Evolutionary conservation across 2,329 filamentous ascomycete species (phyloP).

Genomic region (Neofusicoccum sp.): DNA sequence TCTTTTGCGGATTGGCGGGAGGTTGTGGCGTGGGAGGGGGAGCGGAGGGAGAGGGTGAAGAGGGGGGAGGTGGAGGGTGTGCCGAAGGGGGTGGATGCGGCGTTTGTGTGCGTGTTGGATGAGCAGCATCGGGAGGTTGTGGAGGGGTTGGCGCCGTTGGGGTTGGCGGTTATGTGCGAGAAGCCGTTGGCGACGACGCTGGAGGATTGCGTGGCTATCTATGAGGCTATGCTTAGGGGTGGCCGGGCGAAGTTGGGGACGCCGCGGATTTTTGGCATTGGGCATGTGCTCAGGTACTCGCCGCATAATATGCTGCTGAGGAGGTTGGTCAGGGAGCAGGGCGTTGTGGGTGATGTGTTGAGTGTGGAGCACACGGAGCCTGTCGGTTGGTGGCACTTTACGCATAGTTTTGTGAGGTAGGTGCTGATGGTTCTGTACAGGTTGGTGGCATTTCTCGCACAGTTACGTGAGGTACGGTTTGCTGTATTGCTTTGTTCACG

Average conservation of each 20-base stretch:
- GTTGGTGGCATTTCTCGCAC: conserved; percentile 90
- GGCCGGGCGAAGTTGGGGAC: conserved; percentile 26
- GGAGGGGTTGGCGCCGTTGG: conserved; percentile 64
- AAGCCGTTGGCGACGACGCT: conserved; percentile 86
- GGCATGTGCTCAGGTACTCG: conserved; percentile 90
- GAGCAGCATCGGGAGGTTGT: conserved; percentile 84
- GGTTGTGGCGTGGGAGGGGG: conserved; percentile 70
- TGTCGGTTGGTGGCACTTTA: conserved; percentile 93
- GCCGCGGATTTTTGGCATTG: conserved; percentile 73
- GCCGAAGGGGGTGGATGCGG: conserved; percentile 48
- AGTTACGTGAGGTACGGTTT: conserved; percentile 68
- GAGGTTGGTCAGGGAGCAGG: conserved; percentile 71
- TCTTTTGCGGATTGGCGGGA: conserved; percentile 69
- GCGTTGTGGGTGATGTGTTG: conserved; percentile 77
- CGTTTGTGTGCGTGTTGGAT: conserved; percentile 76
- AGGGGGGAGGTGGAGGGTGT: conserved; percentile 20
- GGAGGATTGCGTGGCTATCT: conserved; percentile 74
- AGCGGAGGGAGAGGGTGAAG: conserved; percentile 53
- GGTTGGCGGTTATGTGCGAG: conserved; percentile 87
- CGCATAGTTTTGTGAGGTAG: background rate
- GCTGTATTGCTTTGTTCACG: background rate
- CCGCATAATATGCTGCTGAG: conserved; percentile 87
- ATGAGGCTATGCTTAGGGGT: conserved; percentile 50
- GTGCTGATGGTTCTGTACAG: conserved; percentile 48
- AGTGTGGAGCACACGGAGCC: conserved; percentile 91